These are phyloP conservation scores for Metschnikowia peoriensis DNA, from an alignment of 805 yeast species.

Conservation along the genomic window DNA sequence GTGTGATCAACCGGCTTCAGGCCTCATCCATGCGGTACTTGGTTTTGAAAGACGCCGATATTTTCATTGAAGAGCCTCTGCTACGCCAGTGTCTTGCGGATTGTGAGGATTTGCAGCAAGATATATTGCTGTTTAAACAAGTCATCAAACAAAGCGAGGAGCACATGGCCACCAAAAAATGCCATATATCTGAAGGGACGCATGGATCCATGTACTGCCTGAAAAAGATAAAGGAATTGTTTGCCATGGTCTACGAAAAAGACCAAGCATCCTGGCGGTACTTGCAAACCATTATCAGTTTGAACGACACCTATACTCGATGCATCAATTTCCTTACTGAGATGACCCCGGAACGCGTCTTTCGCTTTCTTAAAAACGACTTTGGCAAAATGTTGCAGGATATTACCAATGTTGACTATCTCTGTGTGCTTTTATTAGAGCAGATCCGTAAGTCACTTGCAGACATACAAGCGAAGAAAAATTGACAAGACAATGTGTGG, in stretches of 20 bases:
- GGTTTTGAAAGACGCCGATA: conserved; percentile 6
- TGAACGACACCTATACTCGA: conserved; percentile 3
- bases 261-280: background rate
- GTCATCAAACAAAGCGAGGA: background rate
- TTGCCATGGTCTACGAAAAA: background rate
- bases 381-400: conserved; percentile 7
- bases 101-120: conserved; percentile 5
- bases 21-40: conserved; percentile 9
- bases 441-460: background rate
- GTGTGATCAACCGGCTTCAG: conserved; percentile 11
- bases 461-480: background rate
- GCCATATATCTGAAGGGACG: background rate
- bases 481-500: background rate
- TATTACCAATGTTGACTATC: background rate
- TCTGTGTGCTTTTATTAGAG: conserved; percentile 7
- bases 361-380: conserved; percentile 9
- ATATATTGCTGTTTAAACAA: conserved; percentile 1
- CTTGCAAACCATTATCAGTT: background rate
- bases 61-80: background rate
- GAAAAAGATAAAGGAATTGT: background rate
- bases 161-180: background rate
- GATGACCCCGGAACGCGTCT: conserved; percentile 8
- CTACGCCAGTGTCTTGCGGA: conserved; percentile 1
- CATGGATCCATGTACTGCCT: background rate
- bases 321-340: conserved; percentile 7